Evolutionary conservation across 2,329 filamentous ascomycete species (phyloP), one percentile per base, ranked within the genome.

Genomic region (Paecilomyces variotii): DNA sequence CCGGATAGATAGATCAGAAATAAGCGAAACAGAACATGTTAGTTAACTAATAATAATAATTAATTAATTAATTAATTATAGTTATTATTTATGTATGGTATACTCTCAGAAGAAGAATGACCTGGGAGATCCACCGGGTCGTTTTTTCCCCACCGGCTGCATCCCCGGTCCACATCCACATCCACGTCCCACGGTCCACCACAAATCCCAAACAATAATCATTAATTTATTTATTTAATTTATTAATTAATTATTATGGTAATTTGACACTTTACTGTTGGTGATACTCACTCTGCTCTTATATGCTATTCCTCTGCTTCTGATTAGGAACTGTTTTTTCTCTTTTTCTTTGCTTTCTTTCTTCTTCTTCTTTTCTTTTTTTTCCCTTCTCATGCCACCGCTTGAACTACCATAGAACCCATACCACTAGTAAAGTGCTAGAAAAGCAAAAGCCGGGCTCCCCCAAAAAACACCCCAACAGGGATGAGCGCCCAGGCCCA

Each of bases 401-500:
- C 39, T 39, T 19, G 19, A 19, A 19, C 19, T 19, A 19, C 19
- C 19, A 19, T 19, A 19, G 19, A 19, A 19, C 19, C 19, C 19
- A 19, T 19, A 19, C 19, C 19, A 19, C 19, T 19, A 19, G 19
- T 19, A 19, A 19, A 19, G 19, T 19, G 19, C 19, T 19, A 19
- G 19, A 19, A 19, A 19, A 19, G 14, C 19, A 45, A 19, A 45
- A 45, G 39, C 39, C 39, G n/a, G 39, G 39, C n/a, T n/a, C 11
- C 39, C n/a, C 14, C 39, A 45, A 45, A 45, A 45, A 14, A 45
- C n/a, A 45, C 39, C 39, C 39, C 39, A 45, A 45, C 39, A 45
- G 39, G 39, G 39, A 52, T 52, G 50, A 28, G 14, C 50, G 50
- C 50, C 39, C 50, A 52, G 50, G 50, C 50, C 59, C 56, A 26